Conservation (phyloP, 208 protist species). For the Leishmania gerbilli region DNA sequence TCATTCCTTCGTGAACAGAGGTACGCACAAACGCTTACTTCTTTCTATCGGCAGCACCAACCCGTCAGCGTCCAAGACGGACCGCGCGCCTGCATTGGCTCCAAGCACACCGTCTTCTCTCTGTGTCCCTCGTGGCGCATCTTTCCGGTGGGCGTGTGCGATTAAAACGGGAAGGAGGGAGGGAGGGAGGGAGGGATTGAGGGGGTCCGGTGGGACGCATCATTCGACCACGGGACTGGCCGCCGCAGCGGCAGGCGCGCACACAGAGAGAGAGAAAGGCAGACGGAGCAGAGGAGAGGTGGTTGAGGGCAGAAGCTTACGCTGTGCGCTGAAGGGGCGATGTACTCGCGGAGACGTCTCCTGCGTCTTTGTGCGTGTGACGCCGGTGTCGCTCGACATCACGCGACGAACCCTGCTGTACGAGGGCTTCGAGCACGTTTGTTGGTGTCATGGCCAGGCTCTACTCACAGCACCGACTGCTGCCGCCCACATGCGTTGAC, state of each 20-base stretch:
- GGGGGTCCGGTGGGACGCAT: too few species aligned
- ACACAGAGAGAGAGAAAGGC: background rate
- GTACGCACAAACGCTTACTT: background rate
- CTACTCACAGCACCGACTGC: background rate
- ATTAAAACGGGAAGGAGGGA: background rate
- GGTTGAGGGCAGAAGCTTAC: background rate
- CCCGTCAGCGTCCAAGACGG: background rate
- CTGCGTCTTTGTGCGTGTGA: background rate
- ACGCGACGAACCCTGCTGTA: background rate
- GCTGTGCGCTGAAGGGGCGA: background rate
- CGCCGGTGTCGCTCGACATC: background rate
- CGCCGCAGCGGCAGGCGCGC: background rate
- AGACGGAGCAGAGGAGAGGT: background rate
- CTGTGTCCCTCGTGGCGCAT: background rate
- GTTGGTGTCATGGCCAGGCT: background rate
- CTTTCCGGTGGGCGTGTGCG: background rate
- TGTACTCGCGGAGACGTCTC: slow-evolving; percentile 5
- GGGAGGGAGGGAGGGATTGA: too few species aligned
- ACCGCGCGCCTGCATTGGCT: background rate
- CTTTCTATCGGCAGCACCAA: background rate
- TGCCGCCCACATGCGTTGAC: background rate
- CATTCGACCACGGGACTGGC: background rate
- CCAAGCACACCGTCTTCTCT: background rate
- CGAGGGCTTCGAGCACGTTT: background rate
- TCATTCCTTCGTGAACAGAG: background rate